Evolutionary conservation across 2,329 filamentous ascomycete genomes (phyloP).

Genomic region (Claviceps sp.): DNA sequence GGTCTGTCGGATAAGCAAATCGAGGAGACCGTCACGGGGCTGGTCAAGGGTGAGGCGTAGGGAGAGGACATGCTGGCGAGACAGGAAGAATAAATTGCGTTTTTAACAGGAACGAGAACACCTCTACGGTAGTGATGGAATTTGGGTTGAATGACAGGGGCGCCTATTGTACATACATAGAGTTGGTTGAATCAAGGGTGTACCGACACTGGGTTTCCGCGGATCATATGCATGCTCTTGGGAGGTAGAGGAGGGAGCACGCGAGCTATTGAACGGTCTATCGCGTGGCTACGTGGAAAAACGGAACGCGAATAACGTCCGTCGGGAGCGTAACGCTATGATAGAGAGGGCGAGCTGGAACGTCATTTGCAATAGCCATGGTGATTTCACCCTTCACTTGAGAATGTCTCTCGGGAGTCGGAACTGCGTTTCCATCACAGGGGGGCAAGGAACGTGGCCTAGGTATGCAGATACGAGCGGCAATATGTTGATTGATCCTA

Average conservation of each 20-base stretch:
- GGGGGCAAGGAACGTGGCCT: neutral
- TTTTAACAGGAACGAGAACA: neutral
- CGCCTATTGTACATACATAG: neutral
- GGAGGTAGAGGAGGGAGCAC: neutral
- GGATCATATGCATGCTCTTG: neutral
- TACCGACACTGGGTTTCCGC: neutral
- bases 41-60: slow-evolving; percentile 30
- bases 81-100: neutral
- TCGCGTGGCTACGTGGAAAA: too few species aligned
- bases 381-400: neutral
- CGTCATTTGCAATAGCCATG: too few species aligned
- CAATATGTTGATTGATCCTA: neutral
- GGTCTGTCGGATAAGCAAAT: slow-evolving; percentile 48
- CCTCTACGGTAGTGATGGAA: neutral
- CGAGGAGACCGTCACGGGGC: slow-evolving; percentile 40
- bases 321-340: too few species aligned
- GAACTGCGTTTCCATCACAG: neutral
- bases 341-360: too few species aligned
- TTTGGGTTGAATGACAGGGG: neutral
- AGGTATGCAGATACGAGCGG: neutral
- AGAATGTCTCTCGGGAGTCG: neutral
- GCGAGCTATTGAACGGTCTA: neutral
- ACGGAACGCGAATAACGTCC: too few species aligned
- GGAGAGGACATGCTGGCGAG: neutral
- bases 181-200: neutral